Conservation (phyloP, 495 filamentous ascomycete genomes). For the Hyaloscypha bicolor region DNA sequence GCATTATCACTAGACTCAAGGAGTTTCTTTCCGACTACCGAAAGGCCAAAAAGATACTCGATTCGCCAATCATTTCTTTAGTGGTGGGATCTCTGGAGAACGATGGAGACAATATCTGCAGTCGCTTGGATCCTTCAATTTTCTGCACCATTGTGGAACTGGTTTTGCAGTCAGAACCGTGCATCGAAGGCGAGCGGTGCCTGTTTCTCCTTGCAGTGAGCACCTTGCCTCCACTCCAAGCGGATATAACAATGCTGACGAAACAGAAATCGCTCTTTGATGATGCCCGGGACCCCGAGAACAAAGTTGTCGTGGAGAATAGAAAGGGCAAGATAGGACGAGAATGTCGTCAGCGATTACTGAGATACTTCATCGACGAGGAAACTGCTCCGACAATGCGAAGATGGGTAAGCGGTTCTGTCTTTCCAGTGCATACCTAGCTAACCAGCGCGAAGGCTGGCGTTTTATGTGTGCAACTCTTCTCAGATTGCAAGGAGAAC, state of each 20-base stretch:
- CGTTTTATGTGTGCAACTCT: slow-evolving; percentile 19
- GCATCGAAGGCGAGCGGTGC: slow-evolving; percentile 15
- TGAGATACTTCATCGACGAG: slow-evolving; percentile 13
- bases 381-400: slow-evolving; percentile 4
- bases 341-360: slow-evolving; percentile 7
- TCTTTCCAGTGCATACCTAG: not conserved
- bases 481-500: slow-evolving; percentile 10
- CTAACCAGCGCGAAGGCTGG: slow-evolving; percentile 15
- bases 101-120: slow-evolving; percentile 16
- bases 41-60: not conserved
- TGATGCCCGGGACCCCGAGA: not conserved
- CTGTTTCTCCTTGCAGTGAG: slow-evolving; percentile 23
- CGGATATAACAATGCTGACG: not conserved
- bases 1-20: not conserved
- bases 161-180: slow-evolving; percentile 9
- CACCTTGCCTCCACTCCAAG: not conserved
- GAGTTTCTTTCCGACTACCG: slow-evolving; percentile 1
- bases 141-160: slow-evolving; percentile 10
- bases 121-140: slow-evolving; percentile 9
- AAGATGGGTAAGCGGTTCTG: slow-evolving; percentile 23
- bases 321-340: slow-evolving; percentile 18
- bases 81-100: slow-evolving; percentile 10
- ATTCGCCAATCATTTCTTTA: not conserved
- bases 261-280: slow-evolving; percentile 9
- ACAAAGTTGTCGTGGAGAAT: not conserved